Base-by-base conservation (phyloP, 139 green algal species). In the Picochlorum sp. region DNA sequence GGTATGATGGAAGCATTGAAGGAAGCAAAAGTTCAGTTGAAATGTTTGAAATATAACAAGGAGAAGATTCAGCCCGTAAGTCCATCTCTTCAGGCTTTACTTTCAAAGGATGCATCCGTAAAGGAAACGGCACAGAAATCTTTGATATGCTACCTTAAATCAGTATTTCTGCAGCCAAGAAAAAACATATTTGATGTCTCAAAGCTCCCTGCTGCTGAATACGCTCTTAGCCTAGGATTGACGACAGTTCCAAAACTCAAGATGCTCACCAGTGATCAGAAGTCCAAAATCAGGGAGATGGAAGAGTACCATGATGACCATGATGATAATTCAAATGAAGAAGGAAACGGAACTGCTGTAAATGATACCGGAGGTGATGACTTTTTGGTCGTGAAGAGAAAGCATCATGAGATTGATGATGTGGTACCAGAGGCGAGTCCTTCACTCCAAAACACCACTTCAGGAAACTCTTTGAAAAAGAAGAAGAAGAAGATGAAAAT, bases 61-160 rank as follows among this genome's bases (percentile, higher is more conserved):
- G 59, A 50, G 43, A 92, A 90, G 62, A 62, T 83, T 26, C 80
- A 87, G 64, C 52, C 73, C 1, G 77, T 95, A 13, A 72, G 61
- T 4, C 78, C 80, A 0, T 78, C 85, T 6, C 75, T 95, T 39
- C 75, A 85, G 69, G 88, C 85, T 7, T 75, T 95, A 56, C 77
- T 95, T 28, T 87, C 77, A 31, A 94, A 94, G 65, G 81, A 84
- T 31, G 32, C 63, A 14, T 87, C 96, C 61, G 75, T 97, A 37
- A 95, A 93, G 80, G 79, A 91, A 44, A 69, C 86, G 37, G 91
- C 84, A 2, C 88, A 98, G 81, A 67, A 80, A 2, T 79, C 82
- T 2, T 59, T 97, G 2, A 67, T 87, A 7, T 81, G 85, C 2
- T 98, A 98, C 75, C 55, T 95, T 29, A 81, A 85, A 24, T 88